Evolutionary conservation across 176 grass and related monocot species (phyloP).

Genomic region (Triticum aestivum): DNA sequence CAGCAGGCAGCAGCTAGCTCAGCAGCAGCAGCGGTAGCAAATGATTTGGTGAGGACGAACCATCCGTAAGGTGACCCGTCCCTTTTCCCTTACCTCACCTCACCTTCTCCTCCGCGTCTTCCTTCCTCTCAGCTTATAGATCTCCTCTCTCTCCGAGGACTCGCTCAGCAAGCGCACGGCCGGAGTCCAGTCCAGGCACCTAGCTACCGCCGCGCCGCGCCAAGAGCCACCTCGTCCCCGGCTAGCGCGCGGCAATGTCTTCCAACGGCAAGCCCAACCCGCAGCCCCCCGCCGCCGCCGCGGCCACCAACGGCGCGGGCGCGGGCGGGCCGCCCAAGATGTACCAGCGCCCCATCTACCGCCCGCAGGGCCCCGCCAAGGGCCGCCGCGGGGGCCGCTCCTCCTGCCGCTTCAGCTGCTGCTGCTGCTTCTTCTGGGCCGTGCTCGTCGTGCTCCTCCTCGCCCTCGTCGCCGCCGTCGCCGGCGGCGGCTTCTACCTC

Average conservation of each 20-base stretch:
- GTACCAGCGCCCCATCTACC: slow-evolving; percentile 82
- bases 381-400: slow-evolving; percentile 61
- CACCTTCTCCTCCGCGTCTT: background rate
- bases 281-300: slow-evolving; percentile 46
- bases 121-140: slow-evolving; percentile 39
- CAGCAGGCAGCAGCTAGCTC: background rate
- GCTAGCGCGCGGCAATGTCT: slow-evolving; percentile 37
- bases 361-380: slow-evolving; percentile 52
- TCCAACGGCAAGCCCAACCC: slow-evolving; percentile 73
- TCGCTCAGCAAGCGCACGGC: slow-evolving; percentile 31
- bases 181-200: slow-evolving; percentile 4
- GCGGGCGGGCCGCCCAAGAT: slow-evolving; percentile 55
- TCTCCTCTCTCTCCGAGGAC: slow-evolving; percentile 24
- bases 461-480: slow-evolving; percentile 65
- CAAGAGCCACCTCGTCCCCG: background rate
- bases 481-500: slow-evolving; percentile 76
- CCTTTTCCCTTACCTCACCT: slow-evolving; percentile 65
- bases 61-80: slow-evolving; percentile 77
- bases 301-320: background rate
- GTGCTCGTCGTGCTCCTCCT: slow-evolving; percentile 62
- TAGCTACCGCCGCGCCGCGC: background rate
- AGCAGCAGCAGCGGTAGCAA: slow-evolving; percentile 30
- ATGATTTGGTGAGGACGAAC: slow-evolving; percentile 67
- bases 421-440: slow-evolving; percentile 72
- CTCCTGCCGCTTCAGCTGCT: slow-evolving; percentile 61